These are phyloP conservation scores for Solanum ossicruentum DNA, from an alignment of 257 asterid species.

Conservation along the genomic window DNA sequence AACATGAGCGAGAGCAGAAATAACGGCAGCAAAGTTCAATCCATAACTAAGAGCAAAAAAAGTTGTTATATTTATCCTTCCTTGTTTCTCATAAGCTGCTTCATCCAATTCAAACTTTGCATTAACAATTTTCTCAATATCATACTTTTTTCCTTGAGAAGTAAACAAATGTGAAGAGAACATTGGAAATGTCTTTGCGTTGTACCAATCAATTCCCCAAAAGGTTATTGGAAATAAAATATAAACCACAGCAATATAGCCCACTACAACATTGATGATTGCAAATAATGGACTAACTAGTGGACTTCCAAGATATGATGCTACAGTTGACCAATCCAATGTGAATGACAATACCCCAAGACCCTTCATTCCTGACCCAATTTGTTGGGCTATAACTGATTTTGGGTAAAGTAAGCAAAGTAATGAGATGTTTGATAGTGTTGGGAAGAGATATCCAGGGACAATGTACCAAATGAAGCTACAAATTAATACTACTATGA, in stretches of 20 bases:
- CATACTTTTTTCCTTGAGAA: background rate
- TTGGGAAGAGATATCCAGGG: background rate
- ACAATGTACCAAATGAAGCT: constrained; percentile 2
- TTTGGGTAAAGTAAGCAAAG: background rate
- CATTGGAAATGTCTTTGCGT: background rate
- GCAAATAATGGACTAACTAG: background rate
- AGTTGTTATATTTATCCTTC: background rate
- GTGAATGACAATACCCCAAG: background rate
- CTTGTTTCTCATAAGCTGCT: background rate
- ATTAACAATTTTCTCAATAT: background rate
- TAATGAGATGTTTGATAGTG: background rate
- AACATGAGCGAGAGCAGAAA: background rate
- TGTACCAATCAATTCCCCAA: background rate
- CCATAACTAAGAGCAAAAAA: background rate
- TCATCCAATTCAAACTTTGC: background rate
- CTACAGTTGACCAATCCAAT: background rate
- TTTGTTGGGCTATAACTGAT: background rate
- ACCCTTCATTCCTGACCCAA: constrained; percentile 1
- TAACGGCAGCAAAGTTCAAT: background rate
- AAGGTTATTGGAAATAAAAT: background rate
- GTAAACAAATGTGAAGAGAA: background rate
- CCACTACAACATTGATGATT: background rate
- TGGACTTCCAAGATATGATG: constrained; percentile 1
- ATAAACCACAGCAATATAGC: background rate
- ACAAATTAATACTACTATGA: background rate